Conservation (phyloP, 108 stramenopile genomes). For the Nitzschia sp. region DNA sequence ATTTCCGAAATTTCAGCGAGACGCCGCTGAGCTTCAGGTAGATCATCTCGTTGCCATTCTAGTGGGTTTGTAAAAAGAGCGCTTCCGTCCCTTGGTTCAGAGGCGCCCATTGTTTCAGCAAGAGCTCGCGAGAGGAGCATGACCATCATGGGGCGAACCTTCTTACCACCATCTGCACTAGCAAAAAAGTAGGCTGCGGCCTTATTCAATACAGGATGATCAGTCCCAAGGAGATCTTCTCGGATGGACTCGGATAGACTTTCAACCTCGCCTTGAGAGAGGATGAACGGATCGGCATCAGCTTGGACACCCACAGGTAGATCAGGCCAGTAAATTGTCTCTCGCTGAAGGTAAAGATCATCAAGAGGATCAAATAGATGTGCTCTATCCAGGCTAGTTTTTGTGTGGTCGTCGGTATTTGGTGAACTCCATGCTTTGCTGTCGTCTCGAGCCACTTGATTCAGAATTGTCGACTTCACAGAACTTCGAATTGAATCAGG, state of each 20-base stretch:
- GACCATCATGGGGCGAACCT: constrained; percentile 87
- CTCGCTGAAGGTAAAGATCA: constrained; percentile 58
- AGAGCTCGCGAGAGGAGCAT: constrained; percentile 82
- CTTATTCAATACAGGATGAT: constrained; percentile 81
- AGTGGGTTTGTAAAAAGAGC: constrained; percentile 43
- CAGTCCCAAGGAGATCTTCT: constrained; percentile 77
- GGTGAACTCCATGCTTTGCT: constrained; percentile 59
- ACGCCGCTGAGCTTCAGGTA: constrained; percentile 83
- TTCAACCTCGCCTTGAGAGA: constrained; percentile 65
- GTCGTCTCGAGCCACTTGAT: constrained; percentile 67
- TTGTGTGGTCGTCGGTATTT: constrained; percentile 9
- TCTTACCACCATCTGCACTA: constrained; percentile 69
- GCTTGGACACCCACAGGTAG: constrained; percentile 55
- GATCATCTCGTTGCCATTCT: constrained; percentile 45
- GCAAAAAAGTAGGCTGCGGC: constrained; percentile 85
- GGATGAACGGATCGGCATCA: constrained; percentile 62
- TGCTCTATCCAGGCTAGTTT: constrained; percentile 13
- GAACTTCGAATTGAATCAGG: constrained; percentile 61
- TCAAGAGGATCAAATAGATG: constrained; percentile 66
- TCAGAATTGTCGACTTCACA: constrained; percentile 71
- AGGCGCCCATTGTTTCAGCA: constrained; percentile 34
- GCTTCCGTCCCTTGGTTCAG: constrained; percentile 4
- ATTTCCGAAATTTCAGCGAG: constrained; percentile 98
- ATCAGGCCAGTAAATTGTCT: constrained; percentile 50
- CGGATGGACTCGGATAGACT: constrained; percentile 73